Conservation (phyloP, 306 rosid species). For the Boehmeria nivea region DNA sequence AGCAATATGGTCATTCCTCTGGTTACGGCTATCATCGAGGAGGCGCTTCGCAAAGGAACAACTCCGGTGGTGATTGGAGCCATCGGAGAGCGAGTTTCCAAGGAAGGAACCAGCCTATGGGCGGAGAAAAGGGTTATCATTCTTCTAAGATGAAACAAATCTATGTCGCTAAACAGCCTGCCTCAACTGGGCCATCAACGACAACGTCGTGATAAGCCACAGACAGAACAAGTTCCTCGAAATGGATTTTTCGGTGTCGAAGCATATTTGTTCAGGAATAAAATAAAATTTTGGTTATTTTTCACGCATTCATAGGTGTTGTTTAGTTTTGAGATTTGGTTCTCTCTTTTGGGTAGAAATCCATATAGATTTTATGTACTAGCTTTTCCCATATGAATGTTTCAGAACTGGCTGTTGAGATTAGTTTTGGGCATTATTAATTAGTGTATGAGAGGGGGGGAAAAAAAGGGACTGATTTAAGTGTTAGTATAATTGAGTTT, state of each 20-base stretch:
- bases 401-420: not conserved
- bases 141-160: constrained; percentile 77
- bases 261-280: constrained; percentile 29
- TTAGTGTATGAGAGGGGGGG: not conserved
- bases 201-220: constrained; percentile 40
- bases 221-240: too few species aligned
- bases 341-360: too few species aligned
- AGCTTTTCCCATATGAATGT: constrained; percentile 31
- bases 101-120: constrained; percentile 67
- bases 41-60: constrained; percentile 56
- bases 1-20: constrained; percentile 57
- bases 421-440: not conserved
- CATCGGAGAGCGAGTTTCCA: constrained; percentile 69
- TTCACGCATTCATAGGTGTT: constrained; percentile 12
- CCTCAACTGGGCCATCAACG: constrained; percentile 49
- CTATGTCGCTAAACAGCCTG: constrained; percentile 76
- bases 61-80: constrained; percentile 75
- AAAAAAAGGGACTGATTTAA: not conserved
- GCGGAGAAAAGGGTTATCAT: constrained; percentile 57
- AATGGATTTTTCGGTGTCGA: constrained; percentile 12
- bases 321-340: too few species aligned
- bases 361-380: constrained; percentile 1
- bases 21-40: constrained; percentile 54
- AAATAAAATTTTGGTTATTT: constrained; percentile 31
- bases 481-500: not conserved